A percentile compares a stretch with the other conserved stretches of the same genome.
Conservation (phyloP, 331 rosid genomes). For the Quercus phellos region DNA sequence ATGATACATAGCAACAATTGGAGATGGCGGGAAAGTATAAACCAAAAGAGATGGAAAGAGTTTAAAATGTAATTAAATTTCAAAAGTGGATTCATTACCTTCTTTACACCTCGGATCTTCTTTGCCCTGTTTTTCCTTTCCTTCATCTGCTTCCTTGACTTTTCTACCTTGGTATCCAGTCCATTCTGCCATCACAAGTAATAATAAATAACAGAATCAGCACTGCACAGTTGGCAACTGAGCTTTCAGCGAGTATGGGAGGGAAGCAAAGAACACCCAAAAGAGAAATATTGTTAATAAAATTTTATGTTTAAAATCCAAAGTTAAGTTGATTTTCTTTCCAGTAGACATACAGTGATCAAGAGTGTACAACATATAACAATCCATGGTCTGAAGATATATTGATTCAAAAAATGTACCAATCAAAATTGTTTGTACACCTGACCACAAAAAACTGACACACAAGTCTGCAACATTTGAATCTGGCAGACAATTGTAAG, state of each 20-base stretch:
- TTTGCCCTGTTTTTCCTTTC: constrained; percentile 58
- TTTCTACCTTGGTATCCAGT: constrained; percentile 49
- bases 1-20: not conserved
- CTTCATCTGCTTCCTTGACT: constrained; percentile 60
- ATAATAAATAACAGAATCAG: not conserved
- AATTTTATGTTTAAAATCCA: not conserved
- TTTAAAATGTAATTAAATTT: not conserved
- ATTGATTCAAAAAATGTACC: not conserved
- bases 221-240: not conserved
- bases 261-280: not conserved
- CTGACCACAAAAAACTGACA: not conserved
- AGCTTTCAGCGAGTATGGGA: not conserved
- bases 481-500: not conserved
- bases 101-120: constrained; percentile 58
- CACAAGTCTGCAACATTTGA: not conserved
- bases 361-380: not conserved
- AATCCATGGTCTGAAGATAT: not conserved
- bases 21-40: not conserved
- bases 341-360: not conserved
- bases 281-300: not conserved
- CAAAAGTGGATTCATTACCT: constrained; percentile 19
- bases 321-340: not conserved
- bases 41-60: not conserved
- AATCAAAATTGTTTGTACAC: not conserved
- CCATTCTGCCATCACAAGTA: constrained; percentile 37